Conservation (phyloP, 306 rosid species). For the Alnus glutinosa region DNA sequence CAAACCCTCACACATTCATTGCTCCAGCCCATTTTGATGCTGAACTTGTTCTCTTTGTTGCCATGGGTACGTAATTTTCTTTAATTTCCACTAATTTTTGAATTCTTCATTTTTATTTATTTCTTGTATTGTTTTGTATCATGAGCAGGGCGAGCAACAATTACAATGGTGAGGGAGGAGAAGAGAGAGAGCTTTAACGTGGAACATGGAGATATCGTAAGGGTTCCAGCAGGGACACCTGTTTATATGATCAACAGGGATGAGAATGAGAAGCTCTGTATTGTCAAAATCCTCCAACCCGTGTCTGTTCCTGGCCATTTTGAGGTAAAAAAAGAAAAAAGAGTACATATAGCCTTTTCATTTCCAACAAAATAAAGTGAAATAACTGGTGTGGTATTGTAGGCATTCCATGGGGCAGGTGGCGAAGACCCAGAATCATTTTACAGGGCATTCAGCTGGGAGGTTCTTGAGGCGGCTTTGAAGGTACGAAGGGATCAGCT, state of each 20-base stretch:
- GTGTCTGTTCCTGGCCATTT: slow-evolving; percentile 42
- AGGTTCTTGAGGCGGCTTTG: slow-evolving; percentile 59
- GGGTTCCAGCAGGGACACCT: slow-evolving; percentile 59
- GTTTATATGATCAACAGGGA: slow-evolving; percentile 58
- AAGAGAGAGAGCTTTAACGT: slow-evolving; percentile 46
- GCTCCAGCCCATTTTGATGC: slow-evolving; percentile 62
- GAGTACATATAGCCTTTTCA: too few species aligned
- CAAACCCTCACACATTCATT: slow-evolving; percentile 44
- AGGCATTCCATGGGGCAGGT: slow-evolving; percentile 54
- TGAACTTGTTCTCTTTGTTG: slow-evolving; percentile 45
- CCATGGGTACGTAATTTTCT: slow-evolving; percentile 34
- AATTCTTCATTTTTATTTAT: not conserved
- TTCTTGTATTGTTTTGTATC: not conserved
- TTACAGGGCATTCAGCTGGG: slow-evolving; percentile 60
- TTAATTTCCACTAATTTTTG: not conserved
- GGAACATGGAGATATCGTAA: slow-evolving; percentile 55
- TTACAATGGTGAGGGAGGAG: slow-evolving; percentile 46
- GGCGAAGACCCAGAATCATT: slow-evolving; percentile 64
- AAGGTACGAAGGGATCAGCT: slow-evolving; percentile 39
- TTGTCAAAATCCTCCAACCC: slow-evolving; percentile 43
- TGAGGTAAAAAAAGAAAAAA: slow-evolving; percentile 34
- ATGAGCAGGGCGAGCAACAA: slow-evolving; percentile 50
- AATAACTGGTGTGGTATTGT: not conserved
- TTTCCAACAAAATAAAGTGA: not conserved
- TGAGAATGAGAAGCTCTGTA: slow-evolving; percentile 47